Percentiles rank a stretch among this genome's conserved stretches.
These are phyloP conservation scores for Miscanthus sacchariflorus DNA, from an alignment of 202 grass and related monocot genomes.

Conservation along the genomic window DNA sequence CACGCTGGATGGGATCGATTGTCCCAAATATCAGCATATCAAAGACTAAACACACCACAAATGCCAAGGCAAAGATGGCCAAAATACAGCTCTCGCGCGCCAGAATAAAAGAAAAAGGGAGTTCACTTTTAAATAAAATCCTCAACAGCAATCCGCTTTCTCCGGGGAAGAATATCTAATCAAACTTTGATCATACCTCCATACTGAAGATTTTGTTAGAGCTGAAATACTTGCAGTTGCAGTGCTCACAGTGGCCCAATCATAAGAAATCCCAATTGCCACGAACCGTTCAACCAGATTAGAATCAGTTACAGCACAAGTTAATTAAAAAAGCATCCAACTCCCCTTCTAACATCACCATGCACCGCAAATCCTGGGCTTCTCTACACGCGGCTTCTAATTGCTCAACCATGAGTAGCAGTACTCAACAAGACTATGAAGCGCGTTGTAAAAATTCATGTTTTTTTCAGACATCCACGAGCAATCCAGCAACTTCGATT, in stretches of 20 bases:
- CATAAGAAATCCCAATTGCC: not conserved
- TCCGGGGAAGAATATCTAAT: not conserved
- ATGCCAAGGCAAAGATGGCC: not conserved
- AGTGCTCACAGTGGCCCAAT: not conserved
- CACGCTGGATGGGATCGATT: not conserved
- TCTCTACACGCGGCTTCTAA: not conserved
- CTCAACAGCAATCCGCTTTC: not conserved
- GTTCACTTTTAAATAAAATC: not conserved
- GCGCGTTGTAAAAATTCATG: not conserved
- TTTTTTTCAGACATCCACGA: not conserved
- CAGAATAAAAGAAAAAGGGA: not conserved
- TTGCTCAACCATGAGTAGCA: not conserved
- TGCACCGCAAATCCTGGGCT: constrained; percentile 3
- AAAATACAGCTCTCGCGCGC: constrained; percentile 4
- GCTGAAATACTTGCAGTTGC: not conserved
- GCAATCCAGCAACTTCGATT: not conserved
- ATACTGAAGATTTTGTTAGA: not conserved
- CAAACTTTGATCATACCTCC: not conserved
- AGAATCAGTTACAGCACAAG: not conserved
- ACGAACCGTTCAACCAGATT: not conserved
- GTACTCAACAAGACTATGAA: not conserved
- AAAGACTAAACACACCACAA: constrained; percentile 10
- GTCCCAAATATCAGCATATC: not conserved
- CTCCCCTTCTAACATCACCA: constrained; percentile 3
- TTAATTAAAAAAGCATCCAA: not conserved